Percentiles rank a stretch among this genome's conserved stretches.
These are phyloP conservation scores for Phytophthora constricta DNA, from an alignment of 352 stramenopile genomes.

Conservation along the genomic window DNA sequence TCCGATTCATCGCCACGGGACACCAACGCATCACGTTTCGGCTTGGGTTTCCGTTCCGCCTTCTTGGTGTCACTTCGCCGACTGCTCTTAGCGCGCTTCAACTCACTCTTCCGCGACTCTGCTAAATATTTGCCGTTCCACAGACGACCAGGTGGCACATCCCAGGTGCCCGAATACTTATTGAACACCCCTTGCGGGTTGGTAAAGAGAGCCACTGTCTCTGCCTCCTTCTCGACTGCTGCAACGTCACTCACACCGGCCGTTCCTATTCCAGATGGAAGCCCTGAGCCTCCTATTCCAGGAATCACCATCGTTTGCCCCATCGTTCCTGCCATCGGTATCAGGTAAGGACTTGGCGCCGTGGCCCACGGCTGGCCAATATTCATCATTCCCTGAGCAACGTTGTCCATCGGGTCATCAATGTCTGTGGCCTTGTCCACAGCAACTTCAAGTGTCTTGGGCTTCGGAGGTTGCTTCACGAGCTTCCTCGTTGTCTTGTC, in stretches of 20 bases:
- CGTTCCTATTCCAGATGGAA: neutral
- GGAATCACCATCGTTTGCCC: constrained; percentile 3
- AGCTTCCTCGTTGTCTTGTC: neutral
- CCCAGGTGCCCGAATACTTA: neutral
- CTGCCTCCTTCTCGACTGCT: neutral
- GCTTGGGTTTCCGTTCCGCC: too few species aligned
- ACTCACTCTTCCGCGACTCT: neutral
- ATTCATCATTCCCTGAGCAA: neutral
- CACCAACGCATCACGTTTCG: too few species aligned
- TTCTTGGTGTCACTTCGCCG: too few species aligned
- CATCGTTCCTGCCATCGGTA: constrained; percentile 1
- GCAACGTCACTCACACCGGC: neutral
- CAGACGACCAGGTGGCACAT: neutral
- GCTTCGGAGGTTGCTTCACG: neutral
- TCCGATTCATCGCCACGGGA: too few species aligned
- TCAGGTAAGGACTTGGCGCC: neutral
- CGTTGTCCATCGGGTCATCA: neutral
- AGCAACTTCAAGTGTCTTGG: neutral
- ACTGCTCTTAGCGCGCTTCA: neutral
- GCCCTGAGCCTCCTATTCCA: constrained; percentile 1
- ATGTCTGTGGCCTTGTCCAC: constrained; percentile 3
- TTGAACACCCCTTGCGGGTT: constrained; percentile 7
- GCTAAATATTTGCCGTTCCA: constrained; percentile 6
- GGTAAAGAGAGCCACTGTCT: constrained; percentile 5
- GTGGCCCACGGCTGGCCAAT: neutral